These are phyloP conservation scores for Lindgomyces ingoldianus DNA, from an alignment of 495 filamentous ascomycete genomes.

Conservation along the genomic window DNA sequence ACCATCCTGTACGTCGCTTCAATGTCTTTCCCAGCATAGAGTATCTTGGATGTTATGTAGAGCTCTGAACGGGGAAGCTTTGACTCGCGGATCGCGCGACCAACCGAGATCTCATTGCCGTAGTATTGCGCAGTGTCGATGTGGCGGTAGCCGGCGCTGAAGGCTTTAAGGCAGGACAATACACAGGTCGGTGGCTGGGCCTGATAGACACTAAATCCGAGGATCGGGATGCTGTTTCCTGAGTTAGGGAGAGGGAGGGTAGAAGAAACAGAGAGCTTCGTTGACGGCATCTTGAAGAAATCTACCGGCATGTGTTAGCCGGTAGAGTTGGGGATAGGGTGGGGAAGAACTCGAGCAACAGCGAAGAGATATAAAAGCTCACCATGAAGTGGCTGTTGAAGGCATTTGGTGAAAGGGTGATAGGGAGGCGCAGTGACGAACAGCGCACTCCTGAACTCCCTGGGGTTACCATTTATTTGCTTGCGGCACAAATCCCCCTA, in stretches of 20 bases:
- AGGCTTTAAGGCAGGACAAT: constrained; percentile 60
- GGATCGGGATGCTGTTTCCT: constrained; percentile 57
- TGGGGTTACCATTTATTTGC: too few species aligned
- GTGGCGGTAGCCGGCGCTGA: constrained; percentile 66
- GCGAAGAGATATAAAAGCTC: not conserved
- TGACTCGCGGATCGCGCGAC: constrained; percentile 59
- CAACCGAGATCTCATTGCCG: constrained; percentile 67
- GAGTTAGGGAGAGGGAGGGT: constrained; percentile 58
- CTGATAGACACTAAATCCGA: constrained; percentile 77
- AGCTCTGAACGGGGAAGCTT: constrained; percentile 58
- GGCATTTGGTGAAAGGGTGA: not conserved
- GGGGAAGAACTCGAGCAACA: not conserved
- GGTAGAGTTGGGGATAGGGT: not conserved
- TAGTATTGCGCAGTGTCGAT: constrained; percentile 76
- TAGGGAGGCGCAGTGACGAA: not conserved
- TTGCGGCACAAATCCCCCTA: not conserved
- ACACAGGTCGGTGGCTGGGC: constrained; percentile 55
- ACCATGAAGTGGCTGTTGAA: constrained; percentile 1
- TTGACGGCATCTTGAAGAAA: constrained; percentile 1
- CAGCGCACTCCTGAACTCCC: not conserved
- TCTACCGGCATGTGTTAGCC: not conserved
- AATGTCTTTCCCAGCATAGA: constrained; percentile 55
- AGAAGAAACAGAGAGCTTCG: constrained; percentile 48
- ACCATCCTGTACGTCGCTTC: constrained; percentile 62
- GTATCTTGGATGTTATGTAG: constrained; percentile 70